Conservation (phyloP, 129 eudicot genomes). For the Deinandra increscens region DNA sequence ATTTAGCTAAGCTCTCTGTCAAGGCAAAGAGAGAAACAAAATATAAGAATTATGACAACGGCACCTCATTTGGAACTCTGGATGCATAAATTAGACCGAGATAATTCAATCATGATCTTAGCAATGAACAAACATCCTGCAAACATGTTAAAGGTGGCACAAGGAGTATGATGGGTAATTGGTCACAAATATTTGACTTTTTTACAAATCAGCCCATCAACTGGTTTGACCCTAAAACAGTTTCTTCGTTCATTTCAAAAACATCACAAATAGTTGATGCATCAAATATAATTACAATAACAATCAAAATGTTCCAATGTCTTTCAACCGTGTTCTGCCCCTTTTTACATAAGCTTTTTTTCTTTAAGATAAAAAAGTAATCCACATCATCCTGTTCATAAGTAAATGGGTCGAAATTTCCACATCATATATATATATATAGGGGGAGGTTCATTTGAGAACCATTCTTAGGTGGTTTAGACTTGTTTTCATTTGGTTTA, state of each 20-base stretch:
- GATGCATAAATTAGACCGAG: not conserved
- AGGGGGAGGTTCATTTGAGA: no score
- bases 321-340: no score
- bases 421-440: no score
- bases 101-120: not conserved
- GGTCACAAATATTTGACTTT: not conserved
- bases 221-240: not conserved
- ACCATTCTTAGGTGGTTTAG: no score
- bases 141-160: not conserved
- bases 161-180: not conserved
- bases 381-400: no score
- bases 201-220: not conserved
- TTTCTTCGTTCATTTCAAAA: no score
- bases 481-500: no score
- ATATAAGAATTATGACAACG: not conserved
- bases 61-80: not conserved
- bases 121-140: not conserved
- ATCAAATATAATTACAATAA: not conserved
- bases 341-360: no score
- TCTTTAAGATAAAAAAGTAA: no score
- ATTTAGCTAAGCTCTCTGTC: conserved; percentile 92
- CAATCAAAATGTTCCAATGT: not conserved
- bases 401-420: no score
- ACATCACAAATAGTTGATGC: not conserved
- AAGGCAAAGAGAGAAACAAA: conserved; percentile 8